Evolutionary conservation across 2,329 filamentous ascomycete species (phyloP), one percentile per base, ranked within the genome.

Genomic region (Hymenoscyphus repandus): DNA sequence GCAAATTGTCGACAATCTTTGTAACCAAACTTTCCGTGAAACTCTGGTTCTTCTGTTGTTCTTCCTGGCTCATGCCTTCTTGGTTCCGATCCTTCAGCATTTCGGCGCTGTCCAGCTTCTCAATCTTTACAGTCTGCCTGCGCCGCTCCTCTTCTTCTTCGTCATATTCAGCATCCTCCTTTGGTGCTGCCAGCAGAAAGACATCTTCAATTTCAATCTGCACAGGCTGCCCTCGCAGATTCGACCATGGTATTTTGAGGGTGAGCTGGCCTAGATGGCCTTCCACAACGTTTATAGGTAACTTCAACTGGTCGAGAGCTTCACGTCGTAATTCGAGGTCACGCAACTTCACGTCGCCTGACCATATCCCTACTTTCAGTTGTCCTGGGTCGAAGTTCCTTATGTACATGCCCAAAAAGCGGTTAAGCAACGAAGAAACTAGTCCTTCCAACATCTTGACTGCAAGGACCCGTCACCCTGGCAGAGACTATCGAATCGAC

Each of bases 381-480:
- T 99, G 93, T 65, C 90, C 87, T 49, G 93, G 90, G 71, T 99
- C 93, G 69, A 99, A 99, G 73, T 99, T 97, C 79, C 95, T 91
- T 71, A 99, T 92, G 71, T 99, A 99, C 87, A 97, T 96, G 79
- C 93, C 95, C 82, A 99, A 75, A 73, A 99, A 97, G 76, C 95
- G 88, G 76, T 99, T 99, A 64, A 99, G 85, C 76, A 99, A 79
- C 72, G 92, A 95, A 64, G 93, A 90, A 58, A 97, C 93, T 62
- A 99, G 79, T 62, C 91, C 89, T 80, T 99, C 93, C 74, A 99
- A 83, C 93, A 99, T 99, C 65, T 69, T 78, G 77, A 73, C 69
- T 69, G 69, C 63, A 62, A 69, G 67, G 68, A 75, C 82, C 79
- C 86, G 81, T 90, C 66, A 86, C 82, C 86, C 86, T 67, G 87